phyloP scores from a whole-genome alignment of 345 rosid species.

The Mercurialis annua region DNA sequence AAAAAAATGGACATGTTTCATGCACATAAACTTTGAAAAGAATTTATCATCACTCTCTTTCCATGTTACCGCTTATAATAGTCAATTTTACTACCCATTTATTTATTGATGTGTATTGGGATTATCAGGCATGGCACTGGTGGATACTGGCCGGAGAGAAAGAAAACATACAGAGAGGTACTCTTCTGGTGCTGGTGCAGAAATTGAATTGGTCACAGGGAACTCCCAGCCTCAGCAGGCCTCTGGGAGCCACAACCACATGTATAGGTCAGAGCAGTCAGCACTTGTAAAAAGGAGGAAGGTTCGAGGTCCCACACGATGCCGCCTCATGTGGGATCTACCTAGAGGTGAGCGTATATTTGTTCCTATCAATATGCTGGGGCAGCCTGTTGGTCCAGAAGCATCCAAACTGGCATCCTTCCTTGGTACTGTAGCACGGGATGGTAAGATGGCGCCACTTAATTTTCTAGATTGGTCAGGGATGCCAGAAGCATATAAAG shows the following conservation, averaged over 20 bases:
- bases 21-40: neutral
- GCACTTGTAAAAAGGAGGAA: conserved; percentile 13
- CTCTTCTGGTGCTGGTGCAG: conserved; percentile 5
- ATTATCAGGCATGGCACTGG: conserved; percentile 3
- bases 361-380: conserved; percentile 26
- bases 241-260: conserved; percentile 4
- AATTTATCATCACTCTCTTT: neutral
- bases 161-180: conserved; percentile 10
- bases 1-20: neutral
- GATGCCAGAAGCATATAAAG: conserved; percentile 29
- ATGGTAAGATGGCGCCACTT: conserved; percentile 38
- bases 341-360: conserved; percentile 27
- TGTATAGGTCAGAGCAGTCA: neutral
- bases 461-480: conserved; percentile 25
- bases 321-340: conserved; percentile 24
- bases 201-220: neutral
- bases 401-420: conserved; percentile 32
- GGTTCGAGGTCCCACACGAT: conserved; percentile 29
- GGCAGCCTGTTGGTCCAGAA: conserved; percentile 39
- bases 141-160: conserved; percentile 8
- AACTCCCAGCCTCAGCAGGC: conserved; percentile 15
- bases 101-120: conserved; percentile 5
- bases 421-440: conserved; percentile 35
- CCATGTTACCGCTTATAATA: neutral
- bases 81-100: neutral